Percentiles rank a stretch among this genome's conserved stretches.
Evolutionary conservation across 768 basidiomycete species (phyloP).

Genomic region (Lactifluus hygrophoroides): DNA sequence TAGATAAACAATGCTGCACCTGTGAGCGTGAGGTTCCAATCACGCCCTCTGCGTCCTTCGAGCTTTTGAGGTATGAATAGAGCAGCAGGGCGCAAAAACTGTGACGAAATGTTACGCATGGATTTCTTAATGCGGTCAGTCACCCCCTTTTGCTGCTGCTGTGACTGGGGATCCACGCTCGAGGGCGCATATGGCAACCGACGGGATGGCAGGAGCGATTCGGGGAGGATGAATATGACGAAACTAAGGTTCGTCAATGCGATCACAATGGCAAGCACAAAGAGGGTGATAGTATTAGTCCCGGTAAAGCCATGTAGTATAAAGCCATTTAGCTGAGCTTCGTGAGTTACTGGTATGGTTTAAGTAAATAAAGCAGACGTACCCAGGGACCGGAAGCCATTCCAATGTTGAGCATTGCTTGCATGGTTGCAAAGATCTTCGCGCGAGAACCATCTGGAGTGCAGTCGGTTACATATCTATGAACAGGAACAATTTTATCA

Average conservation of each 20-base stretch:
- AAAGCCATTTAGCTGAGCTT: slow-evolving; percentile 16
- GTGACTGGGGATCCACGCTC: not conserved
- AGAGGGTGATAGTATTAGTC: slow-evolving; percentile 12
- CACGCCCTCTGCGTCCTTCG: slow-evolving; percentile 16
- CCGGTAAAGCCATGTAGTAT: slow-evolving; percentile 7
- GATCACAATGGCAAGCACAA: slow-evolving; percentile 14
- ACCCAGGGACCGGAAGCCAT: slow-evolving; percentile 21
- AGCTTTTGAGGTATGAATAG: slow-evolving; percentile 15
- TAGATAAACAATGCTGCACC: slow-evolving; percentile 19
- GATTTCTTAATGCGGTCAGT: not conserved
- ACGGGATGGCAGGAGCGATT: slow-evolving; percentile 13
- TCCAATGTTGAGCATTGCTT: slow-evolving; percentile 22
- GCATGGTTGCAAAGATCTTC: slow-evolving; percentile 20
- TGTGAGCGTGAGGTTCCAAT: slow-evolving; percentile 21
- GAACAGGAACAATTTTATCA: no score
- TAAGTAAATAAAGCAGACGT: not conserved
- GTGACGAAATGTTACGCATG: not conserved
- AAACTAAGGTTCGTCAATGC: slow-evolving; percentile 16
- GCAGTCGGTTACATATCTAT: slow-evolving; percentile 20
- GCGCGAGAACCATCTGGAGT: slow-evolving; percentile 20
- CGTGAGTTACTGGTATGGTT: not conserved
- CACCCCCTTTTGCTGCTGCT: not conserved
- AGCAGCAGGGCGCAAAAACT: slow-evolving; percentile 17
- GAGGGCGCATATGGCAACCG: slow-evolving; percentile 1
- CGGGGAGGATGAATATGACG: slow-evolving; percentile 17